phyloP scores from a whole-genome alignment of 1,284 basidiomycete species.

The Ustilago tritici region DNA sequence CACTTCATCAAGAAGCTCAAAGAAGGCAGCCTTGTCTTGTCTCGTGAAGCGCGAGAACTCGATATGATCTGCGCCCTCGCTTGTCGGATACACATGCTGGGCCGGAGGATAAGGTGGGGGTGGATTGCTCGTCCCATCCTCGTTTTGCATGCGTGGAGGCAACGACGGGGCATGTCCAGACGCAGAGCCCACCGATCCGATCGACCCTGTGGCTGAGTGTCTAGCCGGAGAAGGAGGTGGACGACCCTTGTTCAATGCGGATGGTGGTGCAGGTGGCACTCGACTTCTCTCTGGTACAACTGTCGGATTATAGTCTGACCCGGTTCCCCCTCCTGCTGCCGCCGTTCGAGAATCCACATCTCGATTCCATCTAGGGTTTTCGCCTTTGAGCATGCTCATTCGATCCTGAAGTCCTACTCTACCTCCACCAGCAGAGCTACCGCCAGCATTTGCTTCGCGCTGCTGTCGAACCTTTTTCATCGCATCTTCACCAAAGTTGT shows the following conservation, averaged over 20 bases:
- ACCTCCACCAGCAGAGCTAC: slow-evolving; percentile 4
- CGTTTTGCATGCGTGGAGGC: slow-evolving; percentile 59
- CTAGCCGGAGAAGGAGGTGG: slow-evolving; percentile 43
- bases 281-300: slow-evolving; percentile 38
- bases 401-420: slow-evolving; percentile 40
- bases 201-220: slow-evolving; percentile 10
- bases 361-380: slow-evolving; percentile 45
- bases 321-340: not conserved
- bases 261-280: slow-evolving; percentile 32
- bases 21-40: slow-evolving; percentile 61
- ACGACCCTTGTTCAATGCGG: slow-evolving; percentile 21
- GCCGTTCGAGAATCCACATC: slow-evolving; percentile 32
- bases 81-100: slow-evolving; percentile 28
- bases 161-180: slow-evolving; percentile 29
- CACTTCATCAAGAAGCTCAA: slow-evolving; percentile 59
- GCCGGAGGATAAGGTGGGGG: slow-evolving; percentile 51
- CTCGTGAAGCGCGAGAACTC: slow-evolving; percentile 59
- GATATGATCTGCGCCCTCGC: slow-evolving; percentile 31
- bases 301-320: slow-evolving; percentile 20
- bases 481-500: slow-evolving; percentile 50
- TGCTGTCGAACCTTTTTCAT: slow-evolving; percentile 45
- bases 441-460: slow-evolving; percentile 42
- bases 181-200: not conserved
- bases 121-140: slow-evolving; percentile 49
- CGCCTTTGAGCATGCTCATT: slow-evolving; percentile 51